A percentile compares a stretch with the other conserved stretches of the same genome.
phyloP scores from a whole-genome alignment of 768 basidiomycete genomes.

The Naematelia encephala region DNA sequence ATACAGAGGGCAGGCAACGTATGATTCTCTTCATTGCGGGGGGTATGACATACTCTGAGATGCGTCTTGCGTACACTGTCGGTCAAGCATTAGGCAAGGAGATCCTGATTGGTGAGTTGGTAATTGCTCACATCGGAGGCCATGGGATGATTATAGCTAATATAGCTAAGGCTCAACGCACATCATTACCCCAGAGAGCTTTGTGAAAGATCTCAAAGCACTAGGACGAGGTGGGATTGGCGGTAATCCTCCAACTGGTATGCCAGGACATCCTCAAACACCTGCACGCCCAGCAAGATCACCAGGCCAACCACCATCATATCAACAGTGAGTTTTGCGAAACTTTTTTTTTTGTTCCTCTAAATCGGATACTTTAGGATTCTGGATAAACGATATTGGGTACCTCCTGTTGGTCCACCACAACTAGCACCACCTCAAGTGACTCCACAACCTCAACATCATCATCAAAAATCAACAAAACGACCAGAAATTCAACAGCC shows the following conservation, averaged over 20 bases:
- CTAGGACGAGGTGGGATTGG: constrained; percentile 85
- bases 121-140: neutral
- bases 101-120: constrained; percentile 73
- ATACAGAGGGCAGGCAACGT: constrained; percentile 61
- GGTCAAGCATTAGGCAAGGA: constrained; percentile 75
- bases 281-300: constrained; percentile 28
- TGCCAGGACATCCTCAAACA: constrained; percentile 42
- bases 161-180: constrained; percentile 76
- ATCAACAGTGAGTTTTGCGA: constrained; percentile 42
- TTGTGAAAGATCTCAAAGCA: constrained; percentile 80
- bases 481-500: neutral
- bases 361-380: constrained; percentile 28
- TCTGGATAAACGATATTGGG: constrained; percentile 49
- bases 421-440: constrained; percentile 34
- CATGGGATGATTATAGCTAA: neutral
- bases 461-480: constrained; percentile 14
- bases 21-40: constrained; percentile 88
- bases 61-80: constrained; percentile 79
- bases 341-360: constrained; percentile 1
- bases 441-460: constrained; percentile 15
- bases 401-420: constrained; percentile 48
- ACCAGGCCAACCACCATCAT: constrained; percentile 34
- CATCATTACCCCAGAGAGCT: constrained; percentile 72
- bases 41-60: constrained; percentile 94
- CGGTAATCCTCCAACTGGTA: constrained; percentile 49